phyloP scores from a whole-genome alignment of 2,329 filamentous ascomycete species.

The Talaromyces rugulosus region DNA sequence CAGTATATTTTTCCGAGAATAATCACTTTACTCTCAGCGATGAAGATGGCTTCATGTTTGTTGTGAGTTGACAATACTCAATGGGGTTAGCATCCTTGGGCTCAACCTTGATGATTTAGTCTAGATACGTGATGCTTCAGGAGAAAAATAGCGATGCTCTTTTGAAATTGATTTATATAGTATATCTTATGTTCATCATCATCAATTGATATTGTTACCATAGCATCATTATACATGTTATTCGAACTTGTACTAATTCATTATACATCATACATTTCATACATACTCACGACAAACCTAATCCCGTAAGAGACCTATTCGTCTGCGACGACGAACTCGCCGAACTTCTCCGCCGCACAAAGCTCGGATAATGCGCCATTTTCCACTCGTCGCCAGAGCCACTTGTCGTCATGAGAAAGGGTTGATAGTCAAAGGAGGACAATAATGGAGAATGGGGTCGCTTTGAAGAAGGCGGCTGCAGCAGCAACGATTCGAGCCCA shows the following conservation, averaged over 20 bases:
- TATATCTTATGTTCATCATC: too few relatives aligned
- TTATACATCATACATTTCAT: neutral
- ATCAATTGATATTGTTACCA: neutral
- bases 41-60: too few relatives aligned
- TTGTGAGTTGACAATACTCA: too few relatives aligned
- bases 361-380: constrained; percentile 9
- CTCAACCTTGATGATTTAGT: too few relatives aligned
- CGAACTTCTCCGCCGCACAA: constrained; percentile 8
- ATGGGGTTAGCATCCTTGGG: too few relatives aligned
- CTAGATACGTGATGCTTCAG: too few relatives aligned
- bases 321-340: constrained; percentile 7
- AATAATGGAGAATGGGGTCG: constrained; percentile 14
- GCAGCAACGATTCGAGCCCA: constrained; percentile 14
- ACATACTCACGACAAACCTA: constrained; percentile 1
- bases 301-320: neutral
- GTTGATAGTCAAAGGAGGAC: constrained; percentile 2
- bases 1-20: too few relatives aligned
- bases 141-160: too few relatives aligned
- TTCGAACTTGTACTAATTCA: neutral
- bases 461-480: constrained; percentile 12
- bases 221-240: constrained; percentile 2
- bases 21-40: too few relatives aligned
- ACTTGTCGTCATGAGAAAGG: constrained; percentile 10
- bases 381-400: constrained; percentile 9
- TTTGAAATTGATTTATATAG: too few relatives aligned